Percentiles rank a stretch among this genome's conserved stretches.
Conservation (phyloP, 78 protist genomes). For the slime mould (Dictyostelium discoideum) region DNA sequence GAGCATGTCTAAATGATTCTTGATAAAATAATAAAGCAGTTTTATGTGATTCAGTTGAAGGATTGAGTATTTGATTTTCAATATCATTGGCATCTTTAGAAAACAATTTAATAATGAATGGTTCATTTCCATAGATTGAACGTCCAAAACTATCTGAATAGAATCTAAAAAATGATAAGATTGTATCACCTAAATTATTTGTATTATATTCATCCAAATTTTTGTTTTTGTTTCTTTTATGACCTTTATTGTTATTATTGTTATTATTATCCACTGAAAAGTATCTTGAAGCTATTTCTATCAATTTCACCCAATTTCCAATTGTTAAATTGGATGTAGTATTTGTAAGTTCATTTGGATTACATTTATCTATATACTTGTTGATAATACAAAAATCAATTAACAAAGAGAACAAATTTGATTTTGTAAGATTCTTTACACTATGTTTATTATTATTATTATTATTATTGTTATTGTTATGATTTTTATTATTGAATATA, state of each 20-base stretch:
- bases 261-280: background rate
- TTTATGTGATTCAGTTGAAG: background rate
- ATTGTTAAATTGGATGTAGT: background rate
- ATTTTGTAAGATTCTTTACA: background rate
- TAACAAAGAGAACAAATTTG: background rate
- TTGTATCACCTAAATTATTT: background rate
- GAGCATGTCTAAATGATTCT: background rate
- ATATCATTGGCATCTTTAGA: background rate
- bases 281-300: background rate
- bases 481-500: background rate
- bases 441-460: too few relatives aligned
- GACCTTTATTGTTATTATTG: background rate
- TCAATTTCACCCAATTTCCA: background rate
- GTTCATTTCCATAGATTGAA: background rate
- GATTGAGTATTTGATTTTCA: background rate
- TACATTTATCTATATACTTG: background rate
- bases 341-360: background rate
- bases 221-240: background rate
- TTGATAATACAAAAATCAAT: background rate
- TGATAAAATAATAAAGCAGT: background rate
- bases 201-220: conserved; percentile 1
- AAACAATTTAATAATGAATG: background rate
- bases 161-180: background rate
- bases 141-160: background rate
- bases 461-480: too few relatives aligned